phyloP scores from a whole-genome alignment of 73 alveolate species.

The Strombidium stylifer region DNA sequence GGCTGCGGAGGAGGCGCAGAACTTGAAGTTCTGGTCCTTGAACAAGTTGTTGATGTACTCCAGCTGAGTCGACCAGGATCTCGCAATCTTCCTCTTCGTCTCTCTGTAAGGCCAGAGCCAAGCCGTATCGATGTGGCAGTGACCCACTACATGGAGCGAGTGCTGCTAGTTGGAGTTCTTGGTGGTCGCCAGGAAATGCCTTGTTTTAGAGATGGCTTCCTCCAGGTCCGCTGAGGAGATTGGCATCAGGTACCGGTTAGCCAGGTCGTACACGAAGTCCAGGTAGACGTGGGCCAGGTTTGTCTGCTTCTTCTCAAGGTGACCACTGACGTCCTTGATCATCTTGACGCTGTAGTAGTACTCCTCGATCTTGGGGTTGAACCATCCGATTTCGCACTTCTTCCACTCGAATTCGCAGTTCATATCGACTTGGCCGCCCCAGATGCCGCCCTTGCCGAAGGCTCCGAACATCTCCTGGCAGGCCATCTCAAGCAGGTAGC shows the following conservation, averaged over 20 bases:
- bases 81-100: slow-evolving; percentile 52
- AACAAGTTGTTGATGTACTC: slow-evolving; percentile 43
- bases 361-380: slow-evolving; percentile 43
- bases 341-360: slow-evolving; percentile 35
- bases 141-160: slow-evolving; percentile 50
- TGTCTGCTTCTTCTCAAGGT: slow-evolving; percentile 20
- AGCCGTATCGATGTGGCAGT: slow-evolving; percentile 67
- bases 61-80: slow-evolving; percentile 55
- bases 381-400: slow-evolving; percentile 40
- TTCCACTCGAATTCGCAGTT: slow-evolving; percentile 9
- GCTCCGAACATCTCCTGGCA: slow-evolving; percentile 59
- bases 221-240: no score
- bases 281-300: slow-evolving; percentile 24
- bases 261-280: slow-evolving; percentile 24
- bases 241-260: no score
- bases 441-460: slow-evolving; percentile 44
- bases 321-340: slow-evolving; percentile 26
- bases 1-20: slow-evolving; percentile 33
- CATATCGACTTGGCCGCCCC: slow-evolving; percentile 20
- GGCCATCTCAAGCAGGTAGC: slow-evolving; percentile 45
- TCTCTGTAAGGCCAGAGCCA: slow-evolving; percentile 69
- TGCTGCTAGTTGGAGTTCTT: slow-evolving; percentile 33
- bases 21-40: slow-evolving; percentile 24
- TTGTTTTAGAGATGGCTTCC: background rate
- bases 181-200: slow-evolving; percentile 11